Percentiles rank a stretch among this genome's conserved stretches.
These are phyloP conservation scores for Cymbopogon flexuosus DNA, from an alignment of 202 grass and related monocot genomes.

Conservation along the genomic window DNA sequence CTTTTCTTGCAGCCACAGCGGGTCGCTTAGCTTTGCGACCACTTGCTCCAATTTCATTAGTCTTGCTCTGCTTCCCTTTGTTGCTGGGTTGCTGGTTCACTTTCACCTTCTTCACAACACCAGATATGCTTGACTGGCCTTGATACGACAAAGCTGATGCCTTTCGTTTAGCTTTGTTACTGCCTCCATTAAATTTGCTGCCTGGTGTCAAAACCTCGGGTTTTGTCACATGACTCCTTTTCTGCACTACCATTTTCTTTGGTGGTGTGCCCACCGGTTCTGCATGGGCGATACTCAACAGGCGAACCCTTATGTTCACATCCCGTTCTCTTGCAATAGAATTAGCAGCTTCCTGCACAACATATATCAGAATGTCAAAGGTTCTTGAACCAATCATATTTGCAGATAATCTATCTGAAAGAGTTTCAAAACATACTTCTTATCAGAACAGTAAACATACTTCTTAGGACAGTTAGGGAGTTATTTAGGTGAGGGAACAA, in stretches of 20 bases:
- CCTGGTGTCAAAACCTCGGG: conserved; percentile 23
- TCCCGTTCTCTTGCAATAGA: neutral
- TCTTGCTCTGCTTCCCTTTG: conserved; percentile 39
- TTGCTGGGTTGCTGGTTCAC: conserved; percentile 22
- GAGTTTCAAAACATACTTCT: neutral
- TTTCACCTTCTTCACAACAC: conserved; percentile 38
- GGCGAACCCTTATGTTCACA: no score
- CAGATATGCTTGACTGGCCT: conserved; percentile 69
- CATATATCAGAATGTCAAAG: conserved; percentile 4
- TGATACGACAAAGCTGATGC: conserved; percentile 59
- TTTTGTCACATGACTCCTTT: conserved; percentile 23
- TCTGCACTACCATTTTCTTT: conserved; percentile 31
- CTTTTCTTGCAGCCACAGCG: conserved; percentile 75
- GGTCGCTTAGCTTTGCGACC: conserved; percentile 57
- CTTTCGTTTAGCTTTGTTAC: conserved; percentile 39
- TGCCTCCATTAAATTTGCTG: conserved; percentile 25
- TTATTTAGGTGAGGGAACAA: neutral
- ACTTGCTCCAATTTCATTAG: neutral
- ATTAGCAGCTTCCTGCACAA: conserved; percentile 70
- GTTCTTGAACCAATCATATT: neutral
- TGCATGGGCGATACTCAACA: neutral
- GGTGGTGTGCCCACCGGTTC: neutral
- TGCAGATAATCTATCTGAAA: neutral
- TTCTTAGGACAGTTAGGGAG: neutral
- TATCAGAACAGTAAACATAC: neutral